These are phyloP conservation scores for Ogataea wickerhamii DNA, from an alignment of 805 yeast species.

Conservation along the genomic window DNA sequence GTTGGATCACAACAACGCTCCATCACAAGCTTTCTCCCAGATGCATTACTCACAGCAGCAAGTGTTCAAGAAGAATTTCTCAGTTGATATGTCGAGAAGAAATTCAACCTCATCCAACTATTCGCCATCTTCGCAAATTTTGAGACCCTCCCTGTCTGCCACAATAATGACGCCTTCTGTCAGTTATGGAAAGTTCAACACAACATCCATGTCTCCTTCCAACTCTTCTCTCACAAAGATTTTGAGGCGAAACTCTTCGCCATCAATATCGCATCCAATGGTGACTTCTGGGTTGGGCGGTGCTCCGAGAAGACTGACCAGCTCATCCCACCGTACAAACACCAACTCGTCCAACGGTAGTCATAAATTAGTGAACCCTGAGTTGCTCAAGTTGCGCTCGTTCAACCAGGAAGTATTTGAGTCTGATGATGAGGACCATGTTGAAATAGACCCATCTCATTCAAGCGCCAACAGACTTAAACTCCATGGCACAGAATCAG, in stretches of 20 bases:
- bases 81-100: conserved; percentile 15
- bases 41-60: conserved; percentile 4
- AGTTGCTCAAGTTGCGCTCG: conserved; percentile 28
- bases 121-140: conserved; percentile 22
- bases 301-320: conserved; percentile 11
- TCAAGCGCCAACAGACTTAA: conserved; percentile 6
- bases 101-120: conserved; percentile 23
- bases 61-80: conserved; percentile 16
- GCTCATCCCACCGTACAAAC: conserved; percentile 17
- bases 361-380: conserved; percentile 19
- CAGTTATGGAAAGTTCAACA: conserved; percentile 21
- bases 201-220: conserved; percentile 19
- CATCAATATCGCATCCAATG: conserved; percentile 12
- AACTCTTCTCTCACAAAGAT: conserved; percentile 18
- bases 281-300: conserved; percentile 8
- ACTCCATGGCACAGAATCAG: conserved; percentile 4
- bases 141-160: conserved; percentile 18
- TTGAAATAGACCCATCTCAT: conserved; percentile 17
- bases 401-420: conserved; percentile 32
- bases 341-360: conserved; percentile 15
- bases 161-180: conserved; percentile 24
- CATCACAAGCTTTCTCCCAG: conserved; percentile 8
- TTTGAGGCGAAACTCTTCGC: conserved; percentile 15
- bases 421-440: conserved; percentile 32
- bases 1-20: conserved; percentile 10